A percentile compares a stretch with the other conserved stretches of the same genome.
Evolutionary conservation across 2,329 filamentous ascomycete species (phyloP).

Genomic region (Aspergillus sp.): DNA sequence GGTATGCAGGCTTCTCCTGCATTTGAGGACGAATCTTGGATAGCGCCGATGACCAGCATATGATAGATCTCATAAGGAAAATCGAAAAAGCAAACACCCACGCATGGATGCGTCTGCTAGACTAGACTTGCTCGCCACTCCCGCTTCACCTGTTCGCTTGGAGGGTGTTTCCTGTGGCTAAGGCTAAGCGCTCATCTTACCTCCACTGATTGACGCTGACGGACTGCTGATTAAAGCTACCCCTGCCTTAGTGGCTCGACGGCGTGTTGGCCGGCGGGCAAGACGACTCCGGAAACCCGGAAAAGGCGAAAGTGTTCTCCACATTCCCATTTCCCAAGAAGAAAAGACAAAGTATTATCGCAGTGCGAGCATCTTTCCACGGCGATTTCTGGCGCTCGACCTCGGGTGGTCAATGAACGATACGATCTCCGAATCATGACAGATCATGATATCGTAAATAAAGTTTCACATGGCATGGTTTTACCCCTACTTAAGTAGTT

Average conservation of each 20-base stretch:
- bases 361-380: background rate
- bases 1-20: background rate
- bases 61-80: background rate
- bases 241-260: slow-evolving; percentile 23
- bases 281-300: slow-evolving; percentile 27
- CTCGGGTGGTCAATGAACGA: background rate
- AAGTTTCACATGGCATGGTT: background rate
- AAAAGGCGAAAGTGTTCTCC: slow-evolving; percentile 5
- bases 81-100: background rate
- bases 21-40: background rate
- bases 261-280: slow-evolving; percentile 15
- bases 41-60: background rate
- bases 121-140: background rate
- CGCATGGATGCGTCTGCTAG: background rate
- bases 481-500: background rate
- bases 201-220: slow-evolving; percentile 10
- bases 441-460: slow-evolving; percentile 2
- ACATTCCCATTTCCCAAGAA: background rate
- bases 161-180: too few relatives aligned
- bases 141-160: slow-evolving; percentile 2
- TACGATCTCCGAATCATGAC: background rate
- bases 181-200: background rate
- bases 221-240: slow-evolving; percentile 10
- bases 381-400: background rate
- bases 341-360: background rate